Evolutionary conservation across 768 basidiomycete genomes (phyloP), one percentile per base, ranked within the genome.

Genomic region (Ramaria rubella): DNA sequence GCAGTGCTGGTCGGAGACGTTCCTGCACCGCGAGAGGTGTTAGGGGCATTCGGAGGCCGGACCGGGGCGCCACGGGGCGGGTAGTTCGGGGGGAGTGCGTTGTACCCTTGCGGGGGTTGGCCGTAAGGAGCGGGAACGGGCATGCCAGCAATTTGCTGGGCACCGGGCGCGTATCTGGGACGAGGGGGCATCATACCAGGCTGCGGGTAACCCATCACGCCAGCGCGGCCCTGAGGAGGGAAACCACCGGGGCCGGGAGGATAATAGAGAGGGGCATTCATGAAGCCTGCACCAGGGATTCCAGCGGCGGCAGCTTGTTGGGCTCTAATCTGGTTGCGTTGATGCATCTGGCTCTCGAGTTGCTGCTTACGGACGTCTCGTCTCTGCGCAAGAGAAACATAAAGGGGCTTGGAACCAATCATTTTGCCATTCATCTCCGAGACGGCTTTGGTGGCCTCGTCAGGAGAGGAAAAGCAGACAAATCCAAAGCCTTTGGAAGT

Each of bases 381-480:
- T 63, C 95, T 92, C 71, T 99, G 96, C 63, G 96, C 96, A 63
- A 98, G 85, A 40, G 95, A 94, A 69, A 99, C 96, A 68, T 98
- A 99, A 65, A 99, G 83, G 52, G 96, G 96, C 77, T 99, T 99
- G 63, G 87, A 83, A 60, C 95, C 95, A 67, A 98, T 91, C 87
- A 98, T 98, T 78, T 95, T 95, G 83, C 96, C 97, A 82, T 99
- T 99, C 94, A 99, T 96, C 78, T 99, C 96, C 55, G 93, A 90
- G 59, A 98, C 94, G 59, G 96, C 96, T 78, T 98, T 98, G 67
- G 93, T 97, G 23, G 96, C 94, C 75, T 99, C 96, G 63, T 99
- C 96, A 48, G 96, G 94, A 52, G 93, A 87, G 33, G 93, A 92
- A 80, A 93, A 99, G 75, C 96, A 99, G 64, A 99, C 96, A 69